Evolutionary conservation across 2,329 filamentous ascomycete species (phyloP).

Genomic region (Leptosphaerulina australis): DNA sequence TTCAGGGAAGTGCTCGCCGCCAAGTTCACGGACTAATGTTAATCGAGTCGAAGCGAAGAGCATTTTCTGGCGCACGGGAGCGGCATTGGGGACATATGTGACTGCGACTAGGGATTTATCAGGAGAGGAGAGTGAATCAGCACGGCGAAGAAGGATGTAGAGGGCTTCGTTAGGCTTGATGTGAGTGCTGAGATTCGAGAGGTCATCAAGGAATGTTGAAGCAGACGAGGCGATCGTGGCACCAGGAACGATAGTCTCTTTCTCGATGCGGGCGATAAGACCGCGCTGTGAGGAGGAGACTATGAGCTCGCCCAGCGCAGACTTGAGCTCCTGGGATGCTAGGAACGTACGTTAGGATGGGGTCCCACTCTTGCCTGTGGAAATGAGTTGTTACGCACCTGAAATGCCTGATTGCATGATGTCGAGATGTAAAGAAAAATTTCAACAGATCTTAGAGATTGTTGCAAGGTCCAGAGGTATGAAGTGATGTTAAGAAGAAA

Average conservation of each 20-base stretch:
- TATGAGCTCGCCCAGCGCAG: slow-evolving; percentile 73
- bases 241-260: slow-evolving; percentile 70
- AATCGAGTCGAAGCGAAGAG: slow-evolving; percentile 79
- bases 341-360: slow-evolving; percentile 22
- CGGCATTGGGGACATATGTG: slow-evolving; percentile 79
- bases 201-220: slow-evolving; percentile 67
- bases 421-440: neutral
- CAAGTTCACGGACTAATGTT: slow-evolving; percentile 76
- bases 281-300: slow-evolving; percentile 67
- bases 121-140: slow-evolving; percentile 55
- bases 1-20: slow-evolving; percentile 78
- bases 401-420: slow-evolving; percentile 81
- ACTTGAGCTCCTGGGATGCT: slow-evolving; percentile 77
- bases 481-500: neutral
- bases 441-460: neutral
- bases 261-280: slow-evolving; percentile 70
- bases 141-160: slow-evolving; percentile 76
- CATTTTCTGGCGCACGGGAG: slow-evolving; percentile 85
- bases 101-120: slow-evolving; percentile 64
- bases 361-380: neutral
- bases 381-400: slow-evolving; percentile 58
- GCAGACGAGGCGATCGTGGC: slow-evolving; percentile 59
- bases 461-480: neutral
- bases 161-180: slow-evolving; percentile 70
- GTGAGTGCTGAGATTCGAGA: slow-evolving; percentile 66